A percentile compares a stretch with the other conserved stretches of the same genome.
Evolutionary conservation across 2,329 filamentous ascomycete species (phyloP).

Genomic region (Escovopsis weberi): DNA sequence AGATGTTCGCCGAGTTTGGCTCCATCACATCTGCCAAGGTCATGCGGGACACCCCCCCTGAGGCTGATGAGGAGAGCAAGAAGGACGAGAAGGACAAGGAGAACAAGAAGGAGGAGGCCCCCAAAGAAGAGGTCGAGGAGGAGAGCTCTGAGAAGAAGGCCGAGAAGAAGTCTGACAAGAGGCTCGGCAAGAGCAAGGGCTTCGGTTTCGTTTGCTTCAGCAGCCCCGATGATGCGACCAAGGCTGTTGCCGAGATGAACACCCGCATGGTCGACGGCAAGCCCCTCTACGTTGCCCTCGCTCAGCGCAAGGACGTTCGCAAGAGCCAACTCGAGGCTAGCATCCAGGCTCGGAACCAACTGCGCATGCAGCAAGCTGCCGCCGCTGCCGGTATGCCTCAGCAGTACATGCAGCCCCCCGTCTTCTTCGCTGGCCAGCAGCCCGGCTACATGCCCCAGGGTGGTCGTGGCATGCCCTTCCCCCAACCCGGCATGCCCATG

Average conservation of each 20-base stretch:
- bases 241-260: conserved; percentile 99
- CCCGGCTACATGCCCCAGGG: conserved; percentile 52
- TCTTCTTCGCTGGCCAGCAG: conserved; percentile 83
- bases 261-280: conserved; percentile 97
- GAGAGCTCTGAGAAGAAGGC: conserved; percentile 41
- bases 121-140: conserved; percentile 20
- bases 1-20: conserved; percentile 81
- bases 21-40: conserved; percentile 98
- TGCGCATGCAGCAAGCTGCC: conserved; percentile 94
- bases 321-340: conserved; percentile 98
- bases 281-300: conserved; percentile 93
- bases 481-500: conserved; percentile 47
- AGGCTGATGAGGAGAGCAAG: conserved; percentile 39
- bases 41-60: conserved; percentile 68
- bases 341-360: conserved; percentile 97
- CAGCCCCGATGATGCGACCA: conserved; percentile 97
- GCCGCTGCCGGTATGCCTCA: conserved; percentile 79
- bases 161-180: conserved; percentile 44
- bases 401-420: conserved; percentile 75
- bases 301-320: conserved; percentile 98
- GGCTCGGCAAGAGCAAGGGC: conserved; percentile 96
- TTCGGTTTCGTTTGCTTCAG: conserved; percentile 99
- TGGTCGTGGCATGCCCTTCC: conserved; percentile 53
- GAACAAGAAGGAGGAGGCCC: conserved; percentile 30
- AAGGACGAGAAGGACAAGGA: conserved; percentile 35